Evolutionary conservation across 441 rosid species (phyloP), one percentile per base, ranked within the genome.

Genomic region (Euphorbia corollata): DNA sequence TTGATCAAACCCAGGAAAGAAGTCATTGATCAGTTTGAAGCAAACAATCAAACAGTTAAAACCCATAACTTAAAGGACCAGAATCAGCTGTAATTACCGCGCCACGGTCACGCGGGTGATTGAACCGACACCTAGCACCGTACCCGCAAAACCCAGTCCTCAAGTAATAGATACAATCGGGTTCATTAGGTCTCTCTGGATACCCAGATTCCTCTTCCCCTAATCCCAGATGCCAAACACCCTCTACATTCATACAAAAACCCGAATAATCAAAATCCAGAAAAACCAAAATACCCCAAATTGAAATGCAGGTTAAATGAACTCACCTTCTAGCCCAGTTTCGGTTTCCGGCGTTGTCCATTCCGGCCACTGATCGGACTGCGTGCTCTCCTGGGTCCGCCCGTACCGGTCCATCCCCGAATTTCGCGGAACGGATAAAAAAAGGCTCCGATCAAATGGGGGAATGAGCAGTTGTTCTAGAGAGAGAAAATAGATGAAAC

Each of bases 101-200:
- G 63, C 74, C 74, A 59, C 87, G 91, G 77, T 92, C 86, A 53
- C 77, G 91, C 24, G 98, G 97, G 74, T 92, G 98, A 76, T 92
- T 92, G 84, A 82, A 92, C 81, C 92, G 94, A 85, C 98, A 92
- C 79, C 89, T 82, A 0, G 86, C 60, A 18, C 94, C 92, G 71
- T 82, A 90, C 71, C 94, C 86, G 72, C 98, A 92, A 69, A 59
- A 68, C 71, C 97, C 97, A 56, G 92, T 90, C 67, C 81, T 77
- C 80, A 90, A 70, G 73, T 84, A 90, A 81, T 86, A 83, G 8
- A 79, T 79, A 82, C 97, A 92, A 83, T 88, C 88, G 55, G 87
- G 73, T 70, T 82, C 92, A 24, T 80, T 77, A 5, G 91, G 90
- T 73, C 94, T 67, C 72, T 87, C 97, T 56, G 94, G 98, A 70